Conservation (phyloP, 2,329 filamentous ascomycete genomes). For the Colletotrichum tropicale region DNA sequence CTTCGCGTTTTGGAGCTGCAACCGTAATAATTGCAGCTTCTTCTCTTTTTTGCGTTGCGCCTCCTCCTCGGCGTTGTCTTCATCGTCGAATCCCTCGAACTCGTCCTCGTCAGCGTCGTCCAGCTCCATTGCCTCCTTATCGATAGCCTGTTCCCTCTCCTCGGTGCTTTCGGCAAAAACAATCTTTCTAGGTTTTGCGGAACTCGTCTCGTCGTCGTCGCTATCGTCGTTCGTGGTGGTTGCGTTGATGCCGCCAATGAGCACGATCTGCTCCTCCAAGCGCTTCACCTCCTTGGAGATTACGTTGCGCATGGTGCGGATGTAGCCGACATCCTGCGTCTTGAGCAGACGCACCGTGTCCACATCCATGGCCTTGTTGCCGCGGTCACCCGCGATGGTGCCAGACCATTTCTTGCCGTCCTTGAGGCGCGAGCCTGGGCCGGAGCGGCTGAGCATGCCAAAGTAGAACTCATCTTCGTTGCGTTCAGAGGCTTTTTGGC, state of each 20-base stretch:
- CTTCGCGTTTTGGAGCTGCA: constrained; percentile 53
- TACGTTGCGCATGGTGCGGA: constrained; percentile 66
- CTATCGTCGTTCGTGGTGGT: constrained; percentile 40
- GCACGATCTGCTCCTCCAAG: constrained; percentile 58
- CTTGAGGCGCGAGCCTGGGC: constrained; percentile 54
- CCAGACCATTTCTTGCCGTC: constrained; percentile 58
- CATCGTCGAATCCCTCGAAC: constrained; percentile 23
- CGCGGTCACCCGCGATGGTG: constrained; percentile 61
- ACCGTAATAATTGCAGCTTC: constrained; percentile 47
- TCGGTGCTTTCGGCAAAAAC: constrained; percentile 53
- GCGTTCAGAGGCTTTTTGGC: constrained; percentile 65
- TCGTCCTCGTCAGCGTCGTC: constrained; percentile 29
- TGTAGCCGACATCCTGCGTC: constrained; percentile 71
- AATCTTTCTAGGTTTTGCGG: constrained; percentile 49
- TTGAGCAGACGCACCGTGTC: constrained; percentile 68
- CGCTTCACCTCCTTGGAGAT: constrained; percentile 60
- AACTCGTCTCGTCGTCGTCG: constrained; percentile 34
- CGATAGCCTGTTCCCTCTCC: constrained; percentile 35
- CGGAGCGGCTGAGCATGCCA: constrained; percentile 68
- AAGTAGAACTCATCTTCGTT: constrained; percentile 79
- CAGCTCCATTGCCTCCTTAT: constrained; percentile 28
- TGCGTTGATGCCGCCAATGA: constrained; percentile 37
- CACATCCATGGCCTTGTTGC: constrained; percentile 58
- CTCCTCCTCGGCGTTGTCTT: constrained; percentile 29
- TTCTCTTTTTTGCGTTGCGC: constrained; percentile 44